Evolutionary conservation across 2,329 filamentous ascomycete genomes (phyloP).

Genomic region (Colletotrichum trifolii): DNA sequence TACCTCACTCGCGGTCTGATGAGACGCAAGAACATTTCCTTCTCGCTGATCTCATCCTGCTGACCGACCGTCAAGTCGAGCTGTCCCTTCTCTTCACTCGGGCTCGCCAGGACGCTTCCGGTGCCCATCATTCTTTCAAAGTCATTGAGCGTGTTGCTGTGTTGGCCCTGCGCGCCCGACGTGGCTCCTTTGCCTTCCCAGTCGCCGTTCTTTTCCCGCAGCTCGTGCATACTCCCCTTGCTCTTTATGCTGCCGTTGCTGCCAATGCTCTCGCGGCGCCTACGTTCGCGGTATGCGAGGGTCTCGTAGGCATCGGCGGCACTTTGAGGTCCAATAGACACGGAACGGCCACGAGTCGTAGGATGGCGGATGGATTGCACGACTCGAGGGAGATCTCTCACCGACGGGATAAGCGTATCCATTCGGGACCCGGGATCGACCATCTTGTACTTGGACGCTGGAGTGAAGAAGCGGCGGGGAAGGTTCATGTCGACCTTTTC

Average conservation of each 20-base stretch:
- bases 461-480: slow-evolving; percentile 90
- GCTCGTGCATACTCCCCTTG: slow-evolving; percentile 56
- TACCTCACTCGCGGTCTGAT: slow-evolving; percentile 91
- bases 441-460: slow-evolving; percentile 88
- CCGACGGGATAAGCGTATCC: slow-evolving; percentile 89
- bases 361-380: slow-evolving; percentile 85
- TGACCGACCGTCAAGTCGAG: slow-evolving; percentile 51
- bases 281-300: slow-evolving; percentile 84
- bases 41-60: slow-evolving; percentile 70
- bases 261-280: slow-evolving; percentile 64
- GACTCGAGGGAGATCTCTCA: slow-evolving; percentile 87
- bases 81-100: slow-evolving; percentile 45
- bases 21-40: slow-evolving; percentile 85
- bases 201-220: slow-evolving; percentile 52
- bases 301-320: slow-evolving; percentile 97
- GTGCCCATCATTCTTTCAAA: slow-evolving; percentile 82
- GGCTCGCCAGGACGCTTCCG: slow-evolving; percentile 59
- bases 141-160: slow-evolving; percentile 62
- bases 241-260: slow-evolving; percentile 61
- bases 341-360: slow-evolving; percentile 74
- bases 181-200: slow-evolving; percentile 52
- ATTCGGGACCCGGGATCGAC: slow-evolving; percentile 75
- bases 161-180: slow-evolving; percentile 55
- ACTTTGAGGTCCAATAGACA: slow-evolving; percentile 94
- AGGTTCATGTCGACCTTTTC: slow-evolving; percentile 83